These are phyloP conservation scores for Thymus quinquecostatus DNA, from an alignment of 257 asterid genomes.

Conservation along the genomic window DNA sequence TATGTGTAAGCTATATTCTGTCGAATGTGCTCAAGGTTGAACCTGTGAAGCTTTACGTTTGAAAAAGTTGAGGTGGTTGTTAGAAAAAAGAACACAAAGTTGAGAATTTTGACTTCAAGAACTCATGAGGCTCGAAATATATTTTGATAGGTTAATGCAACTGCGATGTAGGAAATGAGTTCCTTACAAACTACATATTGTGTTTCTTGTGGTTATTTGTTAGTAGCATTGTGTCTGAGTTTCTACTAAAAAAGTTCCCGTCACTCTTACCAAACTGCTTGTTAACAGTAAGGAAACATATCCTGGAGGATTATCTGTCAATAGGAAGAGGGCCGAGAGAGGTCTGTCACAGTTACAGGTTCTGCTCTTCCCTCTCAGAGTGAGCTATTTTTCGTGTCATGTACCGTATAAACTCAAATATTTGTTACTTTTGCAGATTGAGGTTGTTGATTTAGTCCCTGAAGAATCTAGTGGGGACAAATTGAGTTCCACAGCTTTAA, in stretches of 20 bases:
- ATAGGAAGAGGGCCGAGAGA: constrained; percentile 78
- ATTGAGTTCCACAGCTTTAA: constrained; percentile 77
- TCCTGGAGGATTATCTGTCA: constrained; percentile 84
- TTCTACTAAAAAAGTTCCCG: neutral
- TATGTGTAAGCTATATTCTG: neutral
- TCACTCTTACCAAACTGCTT: constrained; percentile 3
- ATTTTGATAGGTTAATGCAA: neutral
- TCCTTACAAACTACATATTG: too few species aligned
- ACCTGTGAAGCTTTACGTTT: neutral
- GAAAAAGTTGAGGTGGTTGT: too few species aligned
- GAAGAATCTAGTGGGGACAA: constrained; percentile 69
- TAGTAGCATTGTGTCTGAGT: too few species aligned
- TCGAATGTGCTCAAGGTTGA: constrained; percentile 9
- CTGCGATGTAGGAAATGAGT: neutral
- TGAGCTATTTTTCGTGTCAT: neutral
- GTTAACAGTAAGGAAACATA: constrained; percentile 79
- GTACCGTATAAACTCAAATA: neutral
- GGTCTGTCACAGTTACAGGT: constrained; percentile 82
- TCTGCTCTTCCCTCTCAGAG: neutral
- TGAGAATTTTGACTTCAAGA: neutral
- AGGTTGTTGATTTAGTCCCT: constrained; percentile 79
- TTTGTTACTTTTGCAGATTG: constrained; percentile 54
- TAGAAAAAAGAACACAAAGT: too few species aligned
- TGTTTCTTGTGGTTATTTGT: too few species aligned
- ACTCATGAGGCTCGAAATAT: neutral